Conservation (phyloP, 2,329 filamentous ascomycete species). For the Fusarium sacchari region DNA sequence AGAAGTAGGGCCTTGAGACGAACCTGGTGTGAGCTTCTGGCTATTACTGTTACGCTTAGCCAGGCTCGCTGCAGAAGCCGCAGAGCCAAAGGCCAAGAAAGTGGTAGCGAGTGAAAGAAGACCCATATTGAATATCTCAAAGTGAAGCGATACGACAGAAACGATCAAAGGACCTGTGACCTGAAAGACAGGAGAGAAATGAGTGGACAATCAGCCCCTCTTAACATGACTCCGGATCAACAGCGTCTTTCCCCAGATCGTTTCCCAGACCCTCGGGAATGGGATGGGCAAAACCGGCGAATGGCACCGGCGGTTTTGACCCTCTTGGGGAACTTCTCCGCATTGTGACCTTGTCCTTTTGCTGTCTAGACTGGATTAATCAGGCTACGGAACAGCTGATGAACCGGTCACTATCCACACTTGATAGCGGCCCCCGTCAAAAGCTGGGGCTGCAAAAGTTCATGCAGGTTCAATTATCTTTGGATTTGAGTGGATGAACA, state of each 20-base stretch:
- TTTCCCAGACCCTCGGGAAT: not conserved
- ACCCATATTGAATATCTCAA: not conserved
- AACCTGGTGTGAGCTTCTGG: slow-evolving; percentile 9
- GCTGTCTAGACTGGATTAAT: not conserved
- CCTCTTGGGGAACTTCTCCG: slow-evolving; percentile 7
- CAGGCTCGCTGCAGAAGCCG: not conserved
- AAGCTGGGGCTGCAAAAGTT: not conserved
- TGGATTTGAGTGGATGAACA: not conserved
- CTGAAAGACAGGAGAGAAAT: not conserved
- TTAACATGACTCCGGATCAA: slow-evolving; percentile 1
- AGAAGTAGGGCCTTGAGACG: fast-evolving
- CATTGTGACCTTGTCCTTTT: not conserved
- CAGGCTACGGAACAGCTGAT: not conserved
- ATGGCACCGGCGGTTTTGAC: slow-evolving; percentile 2
- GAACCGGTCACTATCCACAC: slow-evolving; percentile 2
- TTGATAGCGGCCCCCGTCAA: not conserved
- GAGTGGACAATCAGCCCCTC: not conserved
- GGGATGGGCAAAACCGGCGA: slow-evolving; percentile 16
- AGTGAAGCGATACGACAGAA: not conserved
- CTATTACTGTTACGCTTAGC: slow-evolving; percentile 4
- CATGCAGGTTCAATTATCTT: not conserved
- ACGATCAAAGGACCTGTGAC: not conserved
- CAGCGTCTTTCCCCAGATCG: not conserved
- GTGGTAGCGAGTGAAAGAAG: slow-evolving; percentile 15
- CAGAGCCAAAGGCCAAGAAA: slow-evolving; percentile 7